These are phyloP conservation scores for Volvariella volvacea DNA, from an alignment of 1,284 basidiomycete genomes.

Conservation along the genomic window DNA sequence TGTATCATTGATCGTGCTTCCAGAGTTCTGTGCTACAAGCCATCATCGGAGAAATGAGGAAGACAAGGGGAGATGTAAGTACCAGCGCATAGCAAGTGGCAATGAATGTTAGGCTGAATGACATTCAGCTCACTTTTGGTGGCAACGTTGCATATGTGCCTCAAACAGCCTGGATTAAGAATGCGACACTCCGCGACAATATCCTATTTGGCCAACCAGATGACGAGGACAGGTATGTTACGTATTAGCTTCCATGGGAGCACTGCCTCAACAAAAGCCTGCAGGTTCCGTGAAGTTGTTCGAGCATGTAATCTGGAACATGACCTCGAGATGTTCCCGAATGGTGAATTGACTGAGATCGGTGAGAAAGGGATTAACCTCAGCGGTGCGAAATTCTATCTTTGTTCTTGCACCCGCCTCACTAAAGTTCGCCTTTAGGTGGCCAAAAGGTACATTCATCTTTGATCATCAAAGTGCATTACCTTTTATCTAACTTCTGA, in stretches of 20 bases:
- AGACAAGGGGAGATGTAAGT: constrained; percentile 46
- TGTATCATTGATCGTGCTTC: background rate
- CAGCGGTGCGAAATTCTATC: constrained; percentile 29
- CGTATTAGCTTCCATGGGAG: background rate
- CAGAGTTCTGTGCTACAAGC: constrained; percentile 64
- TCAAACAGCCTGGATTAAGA: constrained; percentile 77
- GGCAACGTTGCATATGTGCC: constrained; percentile 71
- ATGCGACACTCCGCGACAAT: constrained; percentile 65
- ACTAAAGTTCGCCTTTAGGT: constrained; percentile 23
- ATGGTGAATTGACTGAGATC: constrained; percentile 75
- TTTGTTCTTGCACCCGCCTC: background rate
- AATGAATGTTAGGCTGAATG: background rate
- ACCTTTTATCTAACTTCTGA: background rate
- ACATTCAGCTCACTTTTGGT: constrained; percentile 47
- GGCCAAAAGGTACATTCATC: constrained; percentile 41
- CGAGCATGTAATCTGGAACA: constrained; percentile 57
- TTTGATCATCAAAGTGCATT: constrained; percentile 5
- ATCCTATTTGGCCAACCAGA: constrained; percentile 58
- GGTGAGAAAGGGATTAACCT: constrained; percentile 79
- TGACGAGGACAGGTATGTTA: constrained; percentile 42
- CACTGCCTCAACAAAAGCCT: background rate
- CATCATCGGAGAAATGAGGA: constrained; percentile 77
- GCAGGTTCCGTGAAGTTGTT: constrained; percentile 47
- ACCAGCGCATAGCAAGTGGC: background rate
- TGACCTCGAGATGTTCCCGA: constrained; percentile 72